Evolutionary conservation across 495 filamentous ascomycete genomes (phyloP).

Genomic region (Aspergillus saccharolyticus): DNA sequence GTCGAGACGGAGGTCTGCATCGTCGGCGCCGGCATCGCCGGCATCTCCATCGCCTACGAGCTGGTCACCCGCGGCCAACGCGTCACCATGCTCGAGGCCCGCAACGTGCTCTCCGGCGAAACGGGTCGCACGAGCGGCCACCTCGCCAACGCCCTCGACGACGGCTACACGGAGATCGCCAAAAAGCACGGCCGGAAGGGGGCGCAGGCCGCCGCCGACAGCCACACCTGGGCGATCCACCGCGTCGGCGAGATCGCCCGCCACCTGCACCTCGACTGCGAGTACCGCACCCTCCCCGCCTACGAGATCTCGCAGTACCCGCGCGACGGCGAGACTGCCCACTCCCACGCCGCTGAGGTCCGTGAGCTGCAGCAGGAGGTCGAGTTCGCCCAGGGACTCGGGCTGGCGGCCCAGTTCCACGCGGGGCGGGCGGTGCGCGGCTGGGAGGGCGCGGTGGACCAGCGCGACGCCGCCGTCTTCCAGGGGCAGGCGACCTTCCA

Average conservation of each 20-base stretch:
- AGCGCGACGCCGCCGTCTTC: slow-evolving; percentile 45
- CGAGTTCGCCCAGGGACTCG: slow-evolving; percentile 35
- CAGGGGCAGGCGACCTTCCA: slow-evolving; percentile 53
- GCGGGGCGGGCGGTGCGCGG: slow-evolving; percentile 36
- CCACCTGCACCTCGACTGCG: slow-evolving; percentile 49
- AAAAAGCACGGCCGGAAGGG: slow-evolving; percentile 47
- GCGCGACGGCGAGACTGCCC: too few species aligned
- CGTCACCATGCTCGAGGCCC: slow-evolving; percentile 51
- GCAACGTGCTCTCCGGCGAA: slow-evolving; percentile 49
- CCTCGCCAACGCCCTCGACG: slow-evolving; percentile 49
- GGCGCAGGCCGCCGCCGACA: slow-evolving; percentile 46
- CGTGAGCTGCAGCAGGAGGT: slow-evolving; percentile 35
- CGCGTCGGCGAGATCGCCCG: slow-evolving; percentile 44
- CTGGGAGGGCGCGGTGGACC: slow-evolving; percentile 44
- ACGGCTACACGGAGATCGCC: slow-evolving; percentile 44
- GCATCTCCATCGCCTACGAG: slow-evolving; percentile 51
- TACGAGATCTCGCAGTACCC: slow-evolving; percentile 40
- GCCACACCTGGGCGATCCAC: slow-evolving; percentile 50
- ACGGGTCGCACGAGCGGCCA: slow-evolving; percentile 51
- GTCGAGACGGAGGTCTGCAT: slow-evolving; percentile 43
- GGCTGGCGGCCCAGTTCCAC: slow-evolving; percentile 37
- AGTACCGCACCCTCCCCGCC: slow-evolving; percentile 46
- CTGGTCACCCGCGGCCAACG: slow-evolving; percentile 43
- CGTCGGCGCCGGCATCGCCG: slow-evolving; percentile 53
- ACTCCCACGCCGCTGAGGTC: slow-evolving; percentile 38